Conservation (phyloP, 1,284 basidiomycete species). For the Moesziomyces globuligerus region DNA sequence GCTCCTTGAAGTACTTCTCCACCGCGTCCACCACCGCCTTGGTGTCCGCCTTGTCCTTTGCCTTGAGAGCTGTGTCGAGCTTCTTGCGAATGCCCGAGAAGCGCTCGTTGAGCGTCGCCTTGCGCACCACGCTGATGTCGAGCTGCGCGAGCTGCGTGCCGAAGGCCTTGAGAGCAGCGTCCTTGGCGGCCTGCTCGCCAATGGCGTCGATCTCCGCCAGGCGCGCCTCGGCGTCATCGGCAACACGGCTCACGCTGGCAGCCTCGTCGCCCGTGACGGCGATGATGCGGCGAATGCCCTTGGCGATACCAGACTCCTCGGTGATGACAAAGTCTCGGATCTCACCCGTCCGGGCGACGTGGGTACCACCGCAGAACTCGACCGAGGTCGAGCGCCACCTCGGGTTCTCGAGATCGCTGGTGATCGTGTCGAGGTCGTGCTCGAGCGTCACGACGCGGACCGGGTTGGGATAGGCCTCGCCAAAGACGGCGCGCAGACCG, state of each 20-base stretch:
- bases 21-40: constrained; percentile 83
- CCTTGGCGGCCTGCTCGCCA: constrained; percentile 80
- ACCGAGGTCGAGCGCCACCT: constrained; percentile 91
- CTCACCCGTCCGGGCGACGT: constrained; percentile 92
- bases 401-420: constrained; percentile 83
- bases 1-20: constrained; percentile 77
- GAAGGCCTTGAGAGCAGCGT: constrained; percentile 83
- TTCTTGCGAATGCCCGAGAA: constrained; percentile 79
- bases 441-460: constrained; percentile 93
- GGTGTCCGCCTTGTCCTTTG: constrained; percentile 79
- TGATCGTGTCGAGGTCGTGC: constrained; percentile 85
- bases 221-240: constrained; percentile 75
- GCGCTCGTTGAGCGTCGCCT: constrained; percentile 81
- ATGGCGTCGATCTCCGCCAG: constrained; percentile 77
- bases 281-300: constrained; percentile 92
- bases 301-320: constrained; percentile 96
- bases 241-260: constrained; percentile 78
- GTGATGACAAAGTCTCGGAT: constrained; percentile 94
- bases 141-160: constrained; percentile 87
- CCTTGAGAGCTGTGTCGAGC: constrained; percentile 86
- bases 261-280: constrained; percentile 96
- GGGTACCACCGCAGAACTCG: constrained; percentile 98
- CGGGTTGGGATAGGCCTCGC: constrained; percentile 96
- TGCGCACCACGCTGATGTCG: constrained; percentile 86
- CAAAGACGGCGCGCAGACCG: constrained; percentile 94